Conservation (phyloP, 805 yeast species). For the Teunomyces lycoperdinae region DNA sequence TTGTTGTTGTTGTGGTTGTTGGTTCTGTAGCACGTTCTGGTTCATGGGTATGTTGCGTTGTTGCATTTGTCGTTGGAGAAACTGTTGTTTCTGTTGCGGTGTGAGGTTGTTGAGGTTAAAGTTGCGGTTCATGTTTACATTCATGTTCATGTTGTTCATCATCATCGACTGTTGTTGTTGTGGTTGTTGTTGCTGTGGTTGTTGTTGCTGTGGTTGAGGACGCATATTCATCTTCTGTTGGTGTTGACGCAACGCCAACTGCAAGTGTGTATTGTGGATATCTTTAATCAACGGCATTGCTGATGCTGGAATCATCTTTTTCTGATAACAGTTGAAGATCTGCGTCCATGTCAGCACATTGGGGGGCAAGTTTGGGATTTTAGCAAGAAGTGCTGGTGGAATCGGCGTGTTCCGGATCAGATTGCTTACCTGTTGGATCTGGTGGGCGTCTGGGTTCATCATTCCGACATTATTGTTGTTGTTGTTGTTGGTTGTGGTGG, state of each 20-base stretch:
- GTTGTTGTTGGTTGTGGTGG: conserved; percentile 20
- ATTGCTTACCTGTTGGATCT: conserved; percentile 37
- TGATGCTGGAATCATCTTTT: conserved; percentile 56
- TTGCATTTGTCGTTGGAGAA: conserved; percentile 35
- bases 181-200: conserved; percentile 8
- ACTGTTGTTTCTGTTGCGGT: conserved; percentile 39
- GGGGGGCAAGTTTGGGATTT: conserved; percentile 75
- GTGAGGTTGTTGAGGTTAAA: conserved; percentile 23
- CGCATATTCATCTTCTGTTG: conserved; percentile 32
- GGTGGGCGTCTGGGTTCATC: conserved; percentile 16
- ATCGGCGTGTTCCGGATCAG: conserved; percentile 65
- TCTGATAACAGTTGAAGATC: conserved; percentile 60
- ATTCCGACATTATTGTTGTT: conserved; percentile 6
- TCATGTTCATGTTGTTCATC: conserved; percentile 15
- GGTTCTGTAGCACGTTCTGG: conserved; percentile 2
- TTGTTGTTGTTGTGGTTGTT: conserved; percentile 16
- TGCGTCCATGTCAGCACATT: conserved; percentile 80
- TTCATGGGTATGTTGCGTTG: conserved; percentile 12
- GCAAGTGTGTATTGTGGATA: conserved; percentile 66
- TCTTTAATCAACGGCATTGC: conserved; percentile 60
- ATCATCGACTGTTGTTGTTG: conserved; percentile 12
- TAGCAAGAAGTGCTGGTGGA: conserved; percentile 62
- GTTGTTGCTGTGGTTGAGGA: conserved; percentile 7
- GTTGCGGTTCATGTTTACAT: conserved; percentile 4
- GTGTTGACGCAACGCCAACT: conserved; percentile 50